phyloP scores from a whole-genome alignment of 306 rosid genomes.

The Senna tora region DNA sequence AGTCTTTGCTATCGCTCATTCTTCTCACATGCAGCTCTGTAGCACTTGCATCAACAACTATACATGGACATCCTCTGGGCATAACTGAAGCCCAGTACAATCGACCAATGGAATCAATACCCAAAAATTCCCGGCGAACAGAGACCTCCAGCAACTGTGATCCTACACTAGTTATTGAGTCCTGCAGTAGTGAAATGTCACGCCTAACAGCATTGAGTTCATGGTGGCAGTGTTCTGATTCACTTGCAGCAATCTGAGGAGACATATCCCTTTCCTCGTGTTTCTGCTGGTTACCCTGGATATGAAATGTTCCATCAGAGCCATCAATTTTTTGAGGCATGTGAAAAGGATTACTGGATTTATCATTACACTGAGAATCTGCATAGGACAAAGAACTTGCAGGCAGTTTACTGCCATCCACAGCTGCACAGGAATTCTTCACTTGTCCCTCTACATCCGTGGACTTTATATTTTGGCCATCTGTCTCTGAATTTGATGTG shows the following conservation, averaged over 20 bases:
- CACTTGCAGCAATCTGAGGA: constrained; percentile 36
- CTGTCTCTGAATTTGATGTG: constrained; percentile 55
- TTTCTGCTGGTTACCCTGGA: constrained; percentile 38
- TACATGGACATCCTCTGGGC: too few relatives aligned
- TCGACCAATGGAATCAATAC: constrained; percentile 42
- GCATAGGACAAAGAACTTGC: too few relatives aligned
- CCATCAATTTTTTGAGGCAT: constrained; percentile 57
- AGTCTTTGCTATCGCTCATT: constrained; percentile 25
- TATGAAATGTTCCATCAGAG: constrained; percentile 27
- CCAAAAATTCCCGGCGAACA: constrained; percentile 61
- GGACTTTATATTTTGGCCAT: constrained; percentile 51
- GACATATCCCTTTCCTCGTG: constrained; percentile 35
- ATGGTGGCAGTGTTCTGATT: constrained; percentile 42
- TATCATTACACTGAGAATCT: constrained; percentile 53
- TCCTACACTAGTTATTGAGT: constrained; percentile 47
- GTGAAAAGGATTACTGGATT: constrained; percentile 41
- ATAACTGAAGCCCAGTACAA: too few relatives aligned
- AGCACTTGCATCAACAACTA: constrained; percentile 45
- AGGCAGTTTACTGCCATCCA: background rate
- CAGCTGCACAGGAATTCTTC: constrained; percentile 43
- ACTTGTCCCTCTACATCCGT: constrained; percentile 45
- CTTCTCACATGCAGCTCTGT: constrained; percentile 36
- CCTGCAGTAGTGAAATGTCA: constrained; percentile 50
- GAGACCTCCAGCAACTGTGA: constrained; percentile 52
- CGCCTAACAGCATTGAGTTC: constrained; percentile 55